A percentile compares a stretch with the other conserved stretches of the same genome.
Evolutionary conservation across 2,329 filamentous ascomycete species (phyloP).

Genomic region (Apiospora koreana): DNA sequence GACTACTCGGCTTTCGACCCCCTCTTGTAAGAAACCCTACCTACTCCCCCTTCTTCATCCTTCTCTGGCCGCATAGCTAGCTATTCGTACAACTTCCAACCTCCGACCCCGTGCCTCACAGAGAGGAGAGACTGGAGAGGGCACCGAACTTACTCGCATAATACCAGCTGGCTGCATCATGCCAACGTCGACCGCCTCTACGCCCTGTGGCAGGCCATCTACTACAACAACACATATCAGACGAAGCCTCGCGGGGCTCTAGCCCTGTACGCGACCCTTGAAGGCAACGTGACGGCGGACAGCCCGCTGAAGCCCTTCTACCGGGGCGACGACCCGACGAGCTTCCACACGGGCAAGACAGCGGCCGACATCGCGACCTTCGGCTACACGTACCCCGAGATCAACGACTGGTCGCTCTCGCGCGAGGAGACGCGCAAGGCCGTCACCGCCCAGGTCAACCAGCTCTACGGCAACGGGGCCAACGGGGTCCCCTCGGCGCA

Average conservation of each 20-base stretch:
- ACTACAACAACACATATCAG: conserved; percentile 34
- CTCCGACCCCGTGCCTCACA: not conserved
- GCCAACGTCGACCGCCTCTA: conserved; percentile 63
- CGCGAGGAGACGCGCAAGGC: conserved; percentile 61
- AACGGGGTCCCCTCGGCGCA: not conserved
- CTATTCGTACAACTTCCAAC: not conserved
- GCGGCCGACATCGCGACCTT: conserved; percentile 32
- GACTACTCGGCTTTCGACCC: conserved; percentile 47
- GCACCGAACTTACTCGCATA: not conserved
- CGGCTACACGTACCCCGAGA: conserved; percentile 44
- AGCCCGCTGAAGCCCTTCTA: conserved; percentile 54
- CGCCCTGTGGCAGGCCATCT: conserved; percentile 47
- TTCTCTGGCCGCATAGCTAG: not conserved
- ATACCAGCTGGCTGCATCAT: conserved; percentile 49
- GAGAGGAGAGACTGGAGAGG: not conserved
- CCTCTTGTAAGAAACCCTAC: conserved; percentile 44
- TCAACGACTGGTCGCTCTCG: conserved; percentile 52
- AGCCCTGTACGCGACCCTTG: conserved; percentile 44
- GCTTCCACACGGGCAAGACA: conserved; percentile 44
- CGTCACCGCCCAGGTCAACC: conserved; percentile 60
- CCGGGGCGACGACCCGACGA: conserved; percentile 26
- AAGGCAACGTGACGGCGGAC: conserved; percentile 43
- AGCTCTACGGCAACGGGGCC: conserved; percentile 42
- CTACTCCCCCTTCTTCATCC: not conserved
- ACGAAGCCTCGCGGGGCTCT: conserved; percentile 29